Conservation (phyloP, 73 alveolate species). For the Symbiodinium natans region DNA sequence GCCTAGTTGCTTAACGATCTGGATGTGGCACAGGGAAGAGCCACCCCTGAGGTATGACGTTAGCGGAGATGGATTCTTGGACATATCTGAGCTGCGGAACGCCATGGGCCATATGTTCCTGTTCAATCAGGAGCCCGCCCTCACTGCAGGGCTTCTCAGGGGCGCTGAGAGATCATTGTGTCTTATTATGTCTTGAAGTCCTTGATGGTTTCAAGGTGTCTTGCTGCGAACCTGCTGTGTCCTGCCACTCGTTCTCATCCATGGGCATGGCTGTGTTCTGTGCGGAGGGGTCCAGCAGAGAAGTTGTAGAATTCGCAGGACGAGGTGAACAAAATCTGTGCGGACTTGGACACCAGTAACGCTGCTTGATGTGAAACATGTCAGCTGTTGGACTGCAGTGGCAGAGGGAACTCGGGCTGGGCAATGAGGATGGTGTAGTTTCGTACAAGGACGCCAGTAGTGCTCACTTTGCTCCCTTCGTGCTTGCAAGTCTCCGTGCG, state of each 20-base stretch:
- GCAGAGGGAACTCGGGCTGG: neutral
- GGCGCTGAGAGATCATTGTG: too few relatives aligned
- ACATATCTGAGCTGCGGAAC: slow-evolving; percentile 78
- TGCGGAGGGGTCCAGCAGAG: too few relatives aligned
- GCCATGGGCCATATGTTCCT: slow-evolving; percentile 90
- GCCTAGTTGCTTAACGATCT: neutral
- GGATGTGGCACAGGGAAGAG: neutral
- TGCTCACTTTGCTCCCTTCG: too few relatives aligned
- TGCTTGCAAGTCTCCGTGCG: too few relatives aligned
- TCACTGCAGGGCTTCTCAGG: too few relatives aligned
- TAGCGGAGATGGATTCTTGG: slow-evolving; percentile 70
- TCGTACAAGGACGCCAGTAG: slow-evolving; percentile 45
- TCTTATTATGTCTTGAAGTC: too few relatives aligned
- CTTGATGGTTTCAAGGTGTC: too few relatives aligned
- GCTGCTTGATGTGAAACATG: too few relatives aligned
- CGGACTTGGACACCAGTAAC: slow-evolving; percentile 83
- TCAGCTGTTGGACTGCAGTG: neutral
- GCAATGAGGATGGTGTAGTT: slow-evolving; percentile 44
- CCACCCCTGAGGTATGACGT: slow-evolving; percentile 57
- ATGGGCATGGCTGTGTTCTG: too few relatives aligned
- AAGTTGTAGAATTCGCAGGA: too few relatives aligned
- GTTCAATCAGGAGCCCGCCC: slow-evolving; percentile 43
- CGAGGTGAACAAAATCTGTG: slow-evolving; percentile 64
- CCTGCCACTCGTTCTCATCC: too few relatives aligned
- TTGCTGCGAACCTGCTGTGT: neutral